These are phyloP conservation scores for Candida pseudocylindracea DNA, from an alignment of 1,139 yeast genomes.

Conservation along the genomic window DNA sequence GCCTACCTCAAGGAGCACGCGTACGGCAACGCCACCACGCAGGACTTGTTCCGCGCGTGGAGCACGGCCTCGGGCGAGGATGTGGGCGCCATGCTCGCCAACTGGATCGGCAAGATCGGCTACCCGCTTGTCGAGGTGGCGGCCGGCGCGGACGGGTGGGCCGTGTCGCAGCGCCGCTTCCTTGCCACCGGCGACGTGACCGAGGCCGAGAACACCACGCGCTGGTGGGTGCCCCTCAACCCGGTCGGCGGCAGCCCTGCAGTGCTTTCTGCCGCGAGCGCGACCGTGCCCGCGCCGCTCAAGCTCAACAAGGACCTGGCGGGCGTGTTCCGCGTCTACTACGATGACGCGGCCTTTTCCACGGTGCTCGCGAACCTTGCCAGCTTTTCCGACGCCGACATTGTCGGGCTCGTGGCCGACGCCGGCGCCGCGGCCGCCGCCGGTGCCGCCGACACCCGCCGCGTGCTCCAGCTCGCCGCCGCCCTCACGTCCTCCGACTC, in stretches of 20 bases:
- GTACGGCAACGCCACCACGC: constrained; percentile 10
- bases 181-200: constrained; percentile 30
- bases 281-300: constrained; percentile 6
- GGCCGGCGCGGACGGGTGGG: constrained; percentile 6
- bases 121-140: constrained; percentile 8
- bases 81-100: constrained; percentile 8
- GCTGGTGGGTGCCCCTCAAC: constrained; percentile 59
- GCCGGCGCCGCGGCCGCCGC: constrained; percentile 36
- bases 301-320: constrained; percentile 40
- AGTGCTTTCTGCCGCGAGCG: constrained; percentile 3
- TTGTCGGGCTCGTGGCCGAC: constrained; percentile 48
- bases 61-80: constrained; percentile 7
- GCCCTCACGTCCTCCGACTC: constrained; percentile 8
- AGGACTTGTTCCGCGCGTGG: constrained; percentile 9
- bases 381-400: constrained; percentile 30
- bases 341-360: constrained; percentile 23
- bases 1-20: constrained; percentile 8
- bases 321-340: constrained; percentile 50
- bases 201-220: constrained; percentile 13
- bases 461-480: background rate
- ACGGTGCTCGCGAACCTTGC: constrained; percentile 7
- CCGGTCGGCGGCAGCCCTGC: background rate
- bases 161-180: constrained; percentile 29
- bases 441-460: constrained; percentile 23
- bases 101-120: constrained; percentile 10